Conservation (phyloP, 805 yeast genomes). For the Saturnispora ahearnii region DNA sequence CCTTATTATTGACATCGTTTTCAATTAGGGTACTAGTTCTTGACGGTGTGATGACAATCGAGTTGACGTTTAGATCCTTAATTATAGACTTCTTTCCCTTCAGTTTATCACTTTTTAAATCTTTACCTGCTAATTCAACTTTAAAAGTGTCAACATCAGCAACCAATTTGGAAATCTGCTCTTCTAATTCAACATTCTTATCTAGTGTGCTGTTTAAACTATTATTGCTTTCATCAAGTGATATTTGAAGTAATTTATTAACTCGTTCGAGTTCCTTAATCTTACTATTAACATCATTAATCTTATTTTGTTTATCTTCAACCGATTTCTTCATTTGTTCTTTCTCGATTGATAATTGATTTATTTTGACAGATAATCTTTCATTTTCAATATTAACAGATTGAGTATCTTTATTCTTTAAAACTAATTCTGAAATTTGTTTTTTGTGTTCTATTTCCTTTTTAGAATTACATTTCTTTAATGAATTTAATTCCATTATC, state of each 20-base stretch:
- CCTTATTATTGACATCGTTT: background rate
- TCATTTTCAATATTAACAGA: background rate
- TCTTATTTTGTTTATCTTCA: background rate
- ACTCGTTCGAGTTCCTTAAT: constrained; percentile 2
- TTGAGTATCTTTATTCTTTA: background rate
- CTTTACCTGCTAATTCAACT: background rate
- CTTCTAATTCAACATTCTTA: background rate
- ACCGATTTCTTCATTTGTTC: background rate
- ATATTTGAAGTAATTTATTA: background rate
- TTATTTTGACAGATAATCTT: background rate
- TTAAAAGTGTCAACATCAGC: background rate
- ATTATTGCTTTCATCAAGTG: background rate
- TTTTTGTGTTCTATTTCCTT: constrained; percentile 12
- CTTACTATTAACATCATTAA: background rate
- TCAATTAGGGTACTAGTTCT: background rate
- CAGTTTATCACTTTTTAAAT: too few relatives aligned
- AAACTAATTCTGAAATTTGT: background rate
- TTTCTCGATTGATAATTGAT: background rate
- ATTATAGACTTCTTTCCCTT: background rate
- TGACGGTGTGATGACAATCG: background rate
- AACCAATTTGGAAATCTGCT: background rate
- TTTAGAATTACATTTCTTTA: constrained; percentile 21
- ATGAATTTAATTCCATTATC: background rate
- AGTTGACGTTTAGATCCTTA: background rate
- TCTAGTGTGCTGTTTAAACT: background rate